Percentiles rank a stretch among this genome's conserved stretches.
phyloP scores from a whole-genome alignment of 768 basidiomycete species.

The Filobasidium floriforme region DNA sequence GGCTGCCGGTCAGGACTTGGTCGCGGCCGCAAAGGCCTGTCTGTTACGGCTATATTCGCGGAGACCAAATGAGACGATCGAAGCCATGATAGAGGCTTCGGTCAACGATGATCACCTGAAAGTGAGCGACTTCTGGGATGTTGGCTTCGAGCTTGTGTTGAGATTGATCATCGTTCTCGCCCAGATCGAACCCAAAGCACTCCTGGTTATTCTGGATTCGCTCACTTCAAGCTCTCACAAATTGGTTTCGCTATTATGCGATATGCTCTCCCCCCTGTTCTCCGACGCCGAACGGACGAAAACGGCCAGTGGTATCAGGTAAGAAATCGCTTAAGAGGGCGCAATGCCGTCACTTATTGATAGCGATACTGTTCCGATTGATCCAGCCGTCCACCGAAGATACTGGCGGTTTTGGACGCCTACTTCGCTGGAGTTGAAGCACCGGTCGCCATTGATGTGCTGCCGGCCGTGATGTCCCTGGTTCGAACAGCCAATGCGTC shows the following conservation, averaged over 20 bases:
- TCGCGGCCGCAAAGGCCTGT: background rate
- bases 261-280: conserved; percentile 3
- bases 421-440: conserved; percentile 79
- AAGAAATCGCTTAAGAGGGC: background rate
- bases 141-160: background rate
- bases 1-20: background rate
- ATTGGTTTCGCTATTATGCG: conserved; percentile 11
- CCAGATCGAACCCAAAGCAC: background rate
- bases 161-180: background rate
- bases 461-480: conserved; percentile 47
- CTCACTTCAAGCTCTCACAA: conserved; percentile 6
- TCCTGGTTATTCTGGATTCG: background rate
- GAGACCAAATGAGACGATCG: background rate
- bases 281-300: conserved; percentile 3
- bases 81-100: background rate
- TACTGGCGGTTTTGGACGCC: conserved; percentile 66
- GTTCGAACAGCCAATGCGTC: background rate
- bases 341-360: background rate
- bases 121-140: too few species aligned
- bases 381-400: conserved; percentile 8
- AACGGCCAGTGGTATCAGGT: conserved; percentile 9
- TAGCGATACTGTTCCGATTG: background rate
- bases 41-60: background rate
- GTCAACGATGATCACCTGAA: background rate
- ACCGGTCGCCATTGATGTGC: conserved; percentile 85